Conservation (phyloP, 768 basidiomycete species). For the Lentinula sp. region DNA sequence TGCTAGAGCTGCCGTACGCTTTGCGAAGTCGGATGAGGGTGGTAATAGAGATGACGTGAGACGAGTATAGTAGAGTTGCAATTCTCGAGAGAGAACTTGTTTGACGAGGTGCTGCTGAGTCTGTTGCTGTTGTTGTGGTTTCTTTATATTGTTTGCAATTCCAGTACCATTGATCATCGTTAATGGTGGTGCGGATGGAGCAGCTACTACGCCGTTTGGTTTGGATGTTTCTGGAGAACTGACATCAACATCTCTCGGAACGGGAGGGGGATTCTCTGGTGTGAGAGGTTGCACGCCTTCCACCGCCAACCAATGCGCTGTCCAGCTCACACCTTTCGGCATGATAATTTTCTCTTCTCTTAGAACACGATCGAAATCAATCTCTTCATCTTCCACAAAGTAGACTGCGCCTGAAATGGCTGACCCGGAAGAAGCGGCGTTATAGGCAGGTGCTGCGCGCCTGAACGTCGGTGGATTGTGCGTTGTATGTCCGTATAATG, state of each 20-base stretch:
- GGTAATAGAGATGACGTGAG: constrained; percentile 82
- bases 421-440: background rate
- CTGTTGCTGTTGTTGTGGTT: constrained; percentile 28
- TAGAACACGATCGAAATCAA: constrained; percentile 90
- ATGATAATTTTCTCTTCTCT: constrained; percentile 80
- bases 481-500: constrained; percentile 80
- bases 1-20: constrained; percentile 85
- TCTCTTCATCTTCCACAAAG: constrained; percentile 94
- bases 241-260: constrained; percentile 47
- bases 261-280: constrained; percentile 88
- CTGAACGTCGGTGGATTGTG: constrained; percentile 60
- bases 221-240: constrained; percentile 22
- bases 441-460: constrained; percentile 46
- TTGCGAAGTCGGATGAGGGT: constrained; percentile 56
- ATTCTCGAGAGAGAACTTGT: constrained; percentile 86
- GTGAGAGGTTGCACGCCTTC: constrained; percentile 98
- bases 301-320: constrained; percentile 96
- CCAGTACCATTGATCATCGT: constrained; percentile 17
- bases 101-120: constrained; percentile 78
- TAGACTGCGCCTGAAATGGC: constrained; percentile 66
- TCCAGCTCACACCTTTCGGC: constrained; percentile 80
- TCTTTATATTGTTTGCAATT: constrained; percentile 21
- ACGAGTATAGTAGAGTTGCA: constrained; percentile 92
- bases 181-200: constrained; percentile 14
- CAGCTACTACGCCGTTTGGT: constrained; percentile 20